Base-by-base conservation (phyloP, 1,284 basidiomycete species). In the Fomitopsis betulina region DNA sequence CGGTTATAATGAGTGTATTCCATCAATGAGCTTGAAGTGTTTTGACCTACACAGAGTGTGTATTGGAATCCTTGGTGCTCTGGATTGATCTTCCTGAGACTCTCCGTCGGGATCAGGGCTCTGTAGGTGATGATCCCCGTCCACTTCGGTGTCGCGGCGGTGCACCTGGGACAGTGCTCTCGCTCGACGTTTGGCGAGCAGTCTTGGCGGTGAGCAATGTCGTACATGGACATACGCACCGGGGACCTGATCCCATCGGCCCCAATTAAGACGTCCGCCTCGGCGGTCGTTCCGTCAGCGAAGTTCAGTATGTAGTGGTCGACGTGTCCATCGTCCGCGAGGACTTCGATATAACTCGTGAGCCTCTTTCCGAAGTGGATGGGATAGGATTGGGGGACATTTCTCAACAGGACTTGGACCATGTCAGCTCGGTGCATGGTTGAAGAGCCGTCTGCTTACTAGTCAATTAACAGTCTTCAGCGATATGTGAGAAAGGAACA, bases 181-280 rank as follows among this genome's bases (percentile, higher is more conserved):
- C 38, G 30, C n/a, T 39, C 54, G 35, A 54, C 27, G 19, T 52
- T 54, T 30, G 21, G 33, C n/a, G 52, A 1, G 40, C 62, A 61
- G 10, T 61, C 65, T 27, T 54, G 59, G 43, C 19, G 50, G 54
- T 49, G 62, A 40, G 65, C 58, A 47, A 64, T 60, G 15, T 60
- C 63, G 60, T 75, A 72, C 72, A 76, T 72, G 55, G 71, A 67
- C 15, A 61, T 59, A 15, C 77, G 72, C 23, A 72, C 70, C 17
- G 65, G 60, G 1, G 76, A 77, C 58, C 75, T 76, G 49, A 80
- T 73, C 9, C 78, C 79, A 61, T 80, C 78, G 17, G 75, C 74
- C 2, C 77, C 79, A 42, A 79, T 63, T n/a, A 79, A 70, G 10
- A 80, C 51, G 58, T 80, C 76, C 35, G 77, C 74, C 43, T 65